Conservation (phyloP, 352 stramenopile species). For the Phytophthora fragariae region DNA sequence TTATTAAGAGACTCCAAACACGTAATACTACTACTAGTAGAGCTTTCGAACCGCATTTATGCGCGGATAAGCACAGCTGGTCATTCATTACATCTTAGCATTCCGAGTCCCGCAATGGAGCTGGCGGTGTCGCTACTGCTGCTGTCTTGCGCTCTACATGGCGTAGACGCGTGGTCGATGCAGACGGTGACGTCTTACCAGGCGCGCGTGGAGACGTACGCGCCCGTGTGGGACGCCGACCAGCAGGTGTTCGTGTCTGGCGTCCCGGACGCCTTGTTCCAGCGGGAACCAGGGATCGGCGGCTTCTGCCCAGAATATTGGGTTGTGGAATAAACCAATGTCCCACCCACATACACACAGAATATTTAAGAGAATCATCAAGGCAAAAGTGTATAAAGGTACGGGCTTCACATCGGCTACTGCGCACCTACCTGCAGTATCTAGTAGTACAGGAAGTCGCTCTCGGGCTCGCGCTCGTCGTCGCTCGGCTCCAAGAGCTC, state of each 20-base stretch:
- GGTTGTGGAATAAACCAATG: too few species aligned
- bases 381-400: too few species aligned
- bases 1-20: not conserved
- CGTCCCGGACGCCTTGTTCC: conserved; percentile 14
- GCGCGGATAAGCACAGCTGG: conserved; percentile 12
- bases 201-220: conserved; percentile 62
- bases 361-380: too few species aligned
- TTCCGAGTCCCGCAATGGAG: conserved; percentile 10
- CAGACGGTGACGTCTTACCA: conserved; percentile 58
- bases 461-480: too few species aligned
- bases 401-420: too few species aligned
- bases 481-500: too few species aligned
- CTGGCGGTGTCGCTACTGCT: not conserved
- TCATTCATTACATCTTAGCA: not conserved
- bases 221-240: conserved; percentile 56
- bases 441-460: too few species aligned
- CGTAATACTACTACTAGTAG: not conserved
- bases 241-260: conserved; percentile 62
- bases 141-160: not conserved
- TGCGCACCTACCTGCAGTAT: too few species aligned
- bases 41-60: not conserved
- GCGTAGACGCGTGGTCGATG: conserved; percentile 51
- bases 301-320: too few species aligned
- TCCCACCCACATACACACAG: too few species aligned
- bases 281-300: too few species aligned